A percentile compares a stretch with the other conserved stretches of the same genome.
Evolutionary conservation across 148 eudicot species (phyloP).

Genomic region (Chenopodium formosanum): DNA sequence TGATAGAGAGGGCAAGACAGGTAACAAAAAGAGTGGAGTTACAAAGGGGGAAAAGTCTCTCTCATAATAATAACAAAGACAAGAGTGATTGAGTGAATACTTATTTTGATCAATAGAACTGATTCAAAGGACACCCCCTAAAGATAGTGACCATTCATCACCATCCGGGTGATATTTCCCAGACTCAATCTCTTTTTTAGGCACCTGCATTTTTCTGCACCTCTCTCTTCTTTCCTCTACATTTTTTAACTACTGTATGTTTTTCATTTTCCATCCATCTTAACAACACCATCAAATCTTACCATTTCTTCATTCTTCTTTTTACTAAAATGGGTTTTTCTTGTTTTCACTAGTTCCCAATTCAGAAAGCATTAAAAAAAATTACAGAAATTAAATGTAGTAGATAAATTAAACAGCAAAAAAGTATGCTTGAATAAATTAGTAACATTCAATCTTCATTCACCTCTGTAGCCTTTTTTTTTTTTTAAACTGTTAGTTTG

Average conservation of each 20-base stretch:
- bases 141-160: constrained; percentile 40
- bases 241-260: background rate
- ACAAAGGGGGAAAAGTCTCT: constrained; percentile 30
- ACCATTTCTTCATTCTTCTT: background rate
- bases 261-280: background rate
- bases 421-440: background rate
- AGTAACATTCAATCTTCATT: constrained; percentile 3
- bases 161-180: constrained; percentile 35
- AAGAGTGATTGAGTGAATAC: constrained; percentile 34
- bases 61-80: constrained; percentile 27
- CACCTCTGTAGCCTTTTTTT: background rate
- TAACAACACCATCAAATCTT: constrained; percentile 2
- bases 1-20: constrained; percentile 8
- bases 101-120: constrained; percentile 31
- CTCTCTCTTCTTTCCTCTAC: constrained; percentile 11
- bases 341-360: background rate
- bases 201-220: constrained; percentile 14
- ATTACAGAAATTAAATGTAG: background rate
- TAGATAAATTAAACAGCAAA: background rate
- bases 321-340: background rate
- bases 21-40: background rate
- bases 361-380: constrained; percentile 2
- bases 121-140: constrained; percentile 37
- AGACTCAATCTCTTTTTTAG: constrained; percentile 22
- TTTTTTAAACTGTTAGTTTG: constrained; percentile 25